phyloP scores from a whole-genome alignment of 2,329 filamentous ascomycete species.

The Calonectria hongkongensis region DNA sequence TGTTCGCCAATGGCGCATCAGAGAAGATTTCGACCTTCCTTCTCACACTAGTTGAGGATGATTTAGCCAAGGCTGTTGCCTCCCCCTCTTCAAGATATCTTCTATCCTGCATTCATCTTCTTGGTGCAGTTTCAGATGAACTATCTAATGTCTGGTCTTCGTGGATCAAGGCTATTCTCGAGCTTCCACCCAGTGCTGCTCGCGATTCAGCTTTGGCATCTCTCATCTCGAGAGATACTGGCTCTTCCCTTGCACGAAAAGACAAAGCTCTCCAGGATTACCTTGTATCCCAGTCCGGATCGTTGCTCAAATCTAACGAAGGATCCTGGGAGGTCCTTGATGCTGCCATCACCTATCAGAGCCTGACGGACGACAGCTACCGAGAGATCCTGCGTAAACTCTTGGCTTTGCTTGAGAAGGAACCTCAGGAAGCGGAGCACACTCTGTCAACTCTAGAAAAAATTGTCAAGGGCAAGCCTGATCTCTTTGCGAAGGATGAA shows the following conservation, averaged over 20 bases:
- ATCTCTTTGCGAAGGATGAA: slow-evolving; percentile 66
- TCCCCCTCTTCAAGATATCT: slow-evolving; percentile 82
- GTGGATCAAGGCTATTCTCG: slow-evolving; percentile 66
- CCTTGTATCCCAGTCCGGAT: slow-evolving; percentile 63
- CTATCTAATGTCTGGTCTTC: slow-evolving; percentile 67
- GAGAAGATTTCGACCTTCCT: slow-evolving; percentile 66
- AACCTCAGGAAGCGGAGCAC: slow-evolving; percentile 53
- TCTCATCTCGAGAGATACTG: slow-evolving; percentile 68
- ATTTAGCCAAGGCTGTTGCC: slow-evolving; percentile 75
- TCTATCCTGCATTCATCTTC: slow-evolving; percentile 77
- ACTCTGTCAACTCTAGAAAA: slow-evolving; percentile 69
- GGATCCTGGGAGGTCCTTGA: slow-evolving; percentile 69
- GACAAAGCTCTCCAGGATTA: slow-evolving; percentile 67
- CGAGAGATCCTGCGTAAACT: slow-evolving; percentile 60
- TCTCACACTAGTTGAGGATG: slow-evolving; percentile 70
- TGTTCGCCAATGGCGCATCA: slow-evolving; percentile 62
- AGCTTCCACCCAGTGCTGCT: slow-evolving; percentile 48
- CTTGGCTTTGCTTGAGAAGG: slow-evolving; percentile 56
- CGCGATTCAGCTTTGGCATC: slow-evolving; percentile 61
- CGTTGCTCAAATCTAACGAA: slow-evolving; percentile 59
- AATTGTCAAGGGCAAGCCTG: slow-evolving; percentile 66
- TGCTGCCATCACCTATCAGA: slow-evolving; percentile 65
- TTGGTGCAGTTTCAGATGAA: slow-evolving; percentile 65
- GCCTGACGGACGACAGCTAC: slow-evolving; percentile 60
- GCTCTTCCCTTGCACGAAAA: slow-evolving; percentile 62